Percentiles rank a stretch among this genome's conserved stretches.
Conservation (phyloP, 345 rosid species). For the Salix exigua region DNA sequence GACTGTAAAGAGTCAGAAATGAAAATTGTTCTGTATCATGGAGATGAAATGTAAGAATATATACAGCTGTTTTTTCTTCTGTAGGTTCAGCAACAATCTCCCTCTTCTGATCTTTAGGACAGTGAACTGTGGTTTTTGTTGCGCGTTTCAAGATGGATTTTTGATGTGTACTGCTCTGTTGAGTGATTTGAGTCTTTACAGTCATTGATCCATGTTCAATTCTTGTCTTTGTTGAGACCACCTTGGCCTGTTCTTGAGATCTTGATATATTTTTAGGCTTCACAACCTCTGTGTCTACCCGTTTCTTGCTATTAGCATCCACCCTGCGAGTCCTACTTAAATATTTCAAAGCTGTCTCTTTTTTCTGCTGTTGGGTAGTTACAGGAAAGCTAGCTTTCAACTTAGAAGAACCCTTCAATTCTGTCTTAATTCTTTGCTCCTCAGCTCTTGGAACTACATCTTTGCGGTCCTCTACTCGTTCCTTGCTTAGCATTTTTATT, state of each 20-base stretch:
- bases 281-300: conserved; percentile 25
- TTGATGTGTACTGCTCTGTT: conserved; percentile 8
- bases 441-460: conserved; percentile 23
- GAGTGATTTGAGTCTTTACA: conserved; percentile 20
- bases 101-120: conserved; percentile 24
- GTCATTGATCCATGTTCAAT: conserved; percentile 28
- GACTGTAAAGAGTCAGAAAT: not conserved
- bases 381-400: conserved; percentile 21
- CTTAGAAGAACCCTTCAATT: conserved; percentile 30
- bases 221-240: conserved; percentile 23
- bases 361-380: conserved; percentile 24
- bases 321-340: conserved; percentile 30
- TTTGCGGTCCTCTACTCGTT: conserved; percentile 23
- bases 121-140: conserved; percentile 8
- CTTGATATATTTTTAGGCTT: conserved; percentile 38
- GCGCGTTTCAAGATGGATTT: conserved; percentile 26
- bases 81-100: conserved; percentile 18
- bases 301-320: conserved; percentile 23
- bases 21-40: not conserved
- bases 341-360: conserved; percentile 30
- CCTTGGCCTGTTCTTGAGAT: conserved; percentile 39
- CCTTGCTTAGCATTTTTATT: conserved; percentile 32
- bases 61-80: conserved; percentile 22
- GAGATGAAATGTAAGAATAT: conserved; percentile 10
- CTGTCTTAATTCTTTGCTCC: conserved; percentile 35